Evolutionary conservation across 1,139 yeast species (phyloP).

Genomic region (Yamadazyma spencermartinsiae): DNA sequence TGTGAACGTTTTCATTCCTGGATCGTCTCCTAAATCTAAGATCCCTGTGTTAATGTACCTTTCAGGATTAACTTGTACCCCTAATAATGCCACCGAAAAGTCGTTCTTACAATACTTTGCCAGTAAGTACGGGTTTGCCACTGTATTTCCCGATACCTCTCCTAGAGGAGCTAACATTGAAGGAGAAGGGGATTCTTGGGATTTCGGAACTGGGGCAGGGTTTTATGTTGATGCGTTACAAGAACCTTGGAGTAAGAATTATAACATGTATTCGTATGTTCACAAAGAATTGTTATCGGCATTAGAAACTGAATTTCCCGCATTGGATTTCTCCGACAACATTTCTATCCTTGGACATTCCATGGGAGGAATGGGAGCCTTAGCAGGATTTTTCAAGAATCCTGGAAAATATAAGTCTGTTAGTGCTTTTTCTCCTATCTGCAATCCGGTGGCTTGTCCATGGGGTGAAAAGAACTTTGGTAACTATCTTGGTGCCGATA

Average conservation of each 20-base stretch:
- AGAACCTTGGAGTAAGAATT: conserved; percentile 69
- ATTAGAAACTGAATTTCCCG: conserved; percentile 46
- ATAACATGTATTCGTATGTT: conserved; percentile 84
- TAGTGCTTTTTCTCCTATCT: conserved; percentile 89
- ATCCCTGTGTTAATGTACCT: conserved; percentile 79
- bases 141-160: conserved; percentile 94
- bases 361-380: conserved; percentile 97
- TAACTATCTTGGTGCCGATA: conserved; percentile 70
- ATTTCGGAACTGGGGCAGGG: conserved; percentile 95
- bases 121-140: conserved; percentile 76
- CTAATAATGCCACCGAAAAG: conserved; percentile 93
- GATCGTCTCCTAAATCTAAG: conserved; percentile 34
- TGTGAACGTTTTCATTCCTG: conserved; percentile 80
- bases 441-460: conserved; percentile 71
- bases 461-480: conserved; percentile 86
- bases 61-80: conserved; percentile 92
- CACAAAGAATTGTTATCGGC: conserved; percentile 66
- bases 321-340: conserved; percentile 52
- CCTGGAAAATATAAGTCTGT: conserved; percentile 78
- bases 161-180: conserved; percentile 87
- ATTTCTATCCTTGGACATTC: conserved; percentile 90
- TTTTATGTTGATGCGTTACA: conserved; percentile 84
- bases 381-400: conserved; percentile 71
- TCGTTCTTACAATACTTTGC: conserved; percentile 87
- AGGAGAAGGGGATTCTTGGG: conserved; percentile 85